Percentiles rank a stretch among this genome's conserved stretches.
phyloP scores from a whole-genome alignment of 1,284 basidiomycete species.

The Farysia itapuensis region DNA sequence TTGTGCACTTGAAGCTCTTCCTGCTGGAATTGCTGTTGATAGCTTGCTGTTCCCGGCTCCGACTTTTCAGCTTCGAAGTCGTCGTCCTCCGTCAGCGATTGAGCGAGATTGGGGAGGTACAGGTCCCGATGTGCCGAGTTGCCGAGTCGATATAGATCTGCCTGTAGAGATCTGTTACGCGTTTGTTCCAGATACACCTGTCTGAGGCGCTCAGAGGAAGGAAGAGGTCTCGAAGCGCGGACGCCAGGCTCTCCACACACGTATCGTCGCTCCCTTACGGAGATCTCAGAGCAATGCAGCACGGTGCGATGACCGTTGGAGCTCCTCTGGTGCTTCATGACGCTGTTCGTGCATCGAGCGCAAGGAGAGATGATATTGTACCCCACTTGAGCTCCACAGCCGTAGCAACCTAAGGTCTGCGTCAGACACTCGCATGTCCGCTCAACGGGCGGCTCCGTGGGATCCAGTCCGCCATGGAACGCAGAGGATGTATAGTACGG shows the following conservation, averaged over 20 bases:
- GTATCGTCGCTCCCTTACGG: conserved; percentile 72
- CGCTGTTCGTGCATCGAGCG: conserved; percentile 57
- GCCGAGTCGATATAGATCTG: conserved; percentile 17
- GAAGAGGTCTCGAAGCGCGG: conserved; percentile 12
- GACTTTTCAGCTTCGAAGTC: conserved; percentile 36
- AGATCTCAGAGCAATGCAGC: conserved; percentile 77
- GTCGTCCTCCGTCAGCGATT: conserved; percentile 9
- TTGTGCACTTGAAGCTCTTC: background rate
- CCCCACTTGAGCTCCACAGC: conserved; percentile 70
- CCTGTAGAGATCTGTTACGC: conserved; percentile 2
- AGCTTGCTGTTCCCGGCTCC: conserved; percentile 8
- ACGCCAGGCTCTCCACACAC: conserved; percentile 73
- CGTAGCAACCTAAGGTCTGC: conserved; percentile 77
- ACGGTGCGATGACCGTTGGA: conserved; percentile 82
- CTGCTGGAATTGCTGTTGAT: conserved; percentile 6
- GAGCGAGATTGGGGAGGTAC: conserved; percentile 10
- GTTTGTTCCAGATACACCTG: conserved; percentile 2
- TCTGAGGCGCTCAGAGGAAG: conserved; percentile 7
- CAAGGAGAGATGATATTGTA: conserved; percentile 54
- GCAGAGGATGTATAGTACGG: conserved; percentile 49
- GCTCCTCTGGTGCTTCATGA: conserved; percentile 63
- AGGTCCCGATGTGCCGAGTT: conserved; percentile 18
- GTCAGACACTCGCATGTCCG: conserved; percentile 72
- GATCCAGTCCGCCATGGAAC: conserved; percentile 54
- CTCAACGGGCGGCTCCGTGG: conserved; percentile 62